These are phyloP conservation scores for Botryotinia convoluta DNA, from an alignment of 2,329 filamentous ascomycete species.

Conservation along the genomic window DNA sequence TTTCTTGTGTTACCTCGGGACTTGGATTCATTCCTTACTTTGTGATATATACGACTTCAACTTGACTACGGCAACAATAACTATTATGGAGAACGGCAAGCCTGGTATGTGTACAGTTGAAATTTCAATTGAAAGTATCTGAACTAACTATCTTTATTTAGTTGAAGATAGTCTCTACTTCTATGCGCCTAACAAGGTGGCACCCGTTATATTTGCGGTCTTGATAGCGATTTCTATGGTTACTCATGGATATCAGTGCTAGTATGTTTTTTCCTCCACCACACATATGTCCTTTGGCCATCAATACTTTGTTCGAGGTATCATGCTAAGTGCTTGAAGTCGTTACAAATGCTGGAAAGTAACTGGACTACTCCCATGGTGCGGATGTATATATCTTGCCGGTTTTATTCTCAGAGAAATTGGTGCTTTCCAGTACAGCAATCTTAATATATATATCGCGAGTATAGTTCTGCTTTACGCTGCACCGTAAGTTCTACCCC, in stretches of 20 bases:
- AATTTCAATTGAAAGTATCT: neutral
- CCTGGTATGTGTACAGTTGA: constrained; percentile 8
- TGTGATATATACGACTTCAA: neutral
- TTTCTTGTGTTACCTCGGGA: neutral
- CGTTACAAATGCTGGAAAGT: constrained; percentile 56
- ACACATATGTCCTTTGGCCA: neutral
- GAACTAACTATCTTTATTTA: constrained; percentile 5
- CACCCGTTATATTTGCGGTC: constrained; percentile 52
- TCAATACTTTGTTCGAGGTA: neutral
- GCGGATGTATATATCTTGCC: constrained; percentile 51
- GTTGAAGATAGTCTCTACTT: constrained; percentile 42
- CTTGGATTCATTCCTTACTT: neutral
- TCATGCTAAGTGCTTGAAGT: constrained; percentile 36
- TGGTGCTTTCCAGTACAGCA: constrained; percentile 50
- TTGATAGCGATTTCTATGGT: constrained; percentile 47
- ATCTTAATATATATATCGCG: constrained; percentile 46
- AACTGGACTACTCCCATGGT: constrained; percentile 54
- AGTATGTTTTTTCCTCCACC: constrained; percentile 43
- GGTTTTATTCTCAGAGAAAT: constrained; percentile 56
- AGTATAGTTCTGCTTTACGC: constrained; percentile 39
- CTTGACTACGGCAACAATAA: neutral
- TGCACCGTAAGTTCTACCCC: constrained; percentile 30
- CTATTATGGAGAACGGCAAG: constrained; percentile 19
- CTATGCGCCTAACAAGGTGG: constrained; percentile 54
- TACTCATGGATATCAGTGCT: constrained; percentile 54